Percentiles rank a stretch among this genome's conserved stretches.
Evolutionary conservation across 768 basidiomycete species (phyloP).

Genomic region (Leccinum imitatum): DNA sequence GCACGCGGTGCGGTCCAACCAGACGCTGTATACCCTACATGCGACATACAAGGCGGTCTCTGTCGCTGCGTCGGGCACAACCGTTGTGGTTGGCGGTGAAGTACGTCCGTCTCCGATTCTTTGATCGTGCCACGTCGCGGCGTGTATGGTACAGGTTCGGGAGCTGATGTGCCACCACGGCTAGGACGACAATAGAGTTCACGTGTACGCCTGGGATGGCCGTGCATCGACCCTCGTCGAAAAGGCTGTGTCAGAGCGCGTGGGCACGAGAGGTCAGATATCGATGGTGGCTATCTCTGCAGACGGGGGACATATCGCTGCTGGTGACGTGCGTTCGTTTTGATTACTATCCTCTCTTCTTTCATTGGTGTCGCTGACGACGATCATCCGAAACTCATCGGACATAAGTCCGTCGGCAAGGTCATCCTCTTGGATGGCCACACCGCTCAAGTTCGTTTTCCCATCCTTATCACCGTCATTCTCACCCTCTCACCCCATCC

Average conservation of each 20-base stretch:
- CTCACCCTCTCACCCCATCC: neutral
- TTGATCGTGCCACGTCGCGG: neutral
- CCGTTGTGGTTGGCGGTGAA: constrained; percentile 75
- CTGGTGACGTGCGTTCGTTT: constrained; percentile 72
- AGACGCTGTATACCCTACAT: constrained; percentile 57
- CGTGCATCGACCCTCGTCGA: constrained; percentile 51
- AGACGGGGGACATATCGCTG: constrained; percentile 70
- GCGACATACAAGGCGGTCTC: constrained; percentile 54
- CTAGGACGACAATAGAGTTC: constrained; percentile 71
- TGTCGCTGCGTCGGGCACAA: constrained; percentile 48
- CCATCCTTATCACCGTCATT: neutral
- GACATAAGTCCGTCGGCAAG: constrained; percentile 69
- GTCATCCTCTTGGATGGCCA: constrained; percentile 74
- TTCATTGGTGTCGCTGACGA: constrained; percentile 7
- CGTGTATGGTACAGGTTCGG: neutral
- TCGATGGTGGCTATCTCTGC: constrained; percentile 78
- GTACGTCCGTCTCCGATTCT: constrained; percentile 40
- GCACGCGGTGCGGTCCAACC: constrained; percentile 70
- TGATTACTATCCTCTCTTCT: neutral
- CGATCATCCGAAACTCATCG: neutral
- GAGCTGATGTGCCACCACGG: neutral
- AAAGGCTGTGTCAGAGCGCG: constrained; percentile 57
- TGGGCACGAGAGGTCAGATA: constrained; percentile 56
- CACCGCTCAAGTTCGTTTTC: constrained; percentile 48
- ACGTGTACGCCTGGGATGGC: constrained; percentile 71